Conservation (phyloP, 495 filamentous ascomycete genomes). For the Xylaria telfairii region DNA sequence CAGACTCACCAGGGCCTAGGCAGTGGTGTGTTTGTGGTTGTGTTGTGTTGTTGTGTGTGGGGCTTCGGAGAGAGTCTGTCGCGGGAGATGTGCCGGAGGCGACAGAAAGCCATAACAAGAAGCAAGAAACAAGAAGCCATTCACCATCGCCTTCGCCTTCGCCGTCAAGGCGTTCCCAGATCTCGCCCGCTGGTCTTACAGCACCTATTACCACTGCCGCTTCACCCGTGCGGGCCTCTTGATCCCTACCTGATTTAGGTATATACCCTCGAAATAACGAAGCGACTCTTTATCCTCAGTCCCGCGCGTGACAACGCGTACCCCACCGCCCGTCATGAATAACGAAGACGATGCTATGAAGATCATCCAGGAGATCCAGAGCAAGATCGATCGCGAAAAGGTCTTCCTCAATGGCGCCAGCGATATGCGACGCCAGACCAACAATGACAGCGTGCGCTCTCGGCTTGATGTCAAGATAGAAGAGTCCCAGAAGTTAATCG, state of each 20-base stretch:
- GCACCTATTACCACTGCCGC: conserved; percentile 2
- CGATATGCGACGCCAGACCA: conserved; percentile 91
- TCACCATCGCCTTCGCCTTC: not conserved
- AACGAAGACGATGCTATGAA: conserved; percentile 80
- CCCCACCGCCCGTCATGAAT: conserved; percentile 51
- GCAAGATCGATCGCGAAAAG: conserved; percentile 98
- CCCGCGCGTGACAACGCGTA: conserved; percentile 50
- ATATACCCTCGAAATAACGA: conserved; percentile 10
- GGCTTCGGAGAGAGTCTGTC: conserved; percentile 17
- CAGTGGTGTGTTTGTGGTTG: conserved; percentile 13
- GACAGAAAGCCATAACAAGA: conserved; percentile 21
- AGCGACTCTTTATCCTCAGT: conserved; percentile 17
- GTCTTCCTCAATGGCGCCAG: conserved; percentile 92
- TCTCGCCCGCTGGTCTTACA: conserved; percentile 3
- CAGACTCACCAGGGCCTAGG: not conserved
- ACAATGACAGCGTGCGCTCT: conserved; percentile 87
- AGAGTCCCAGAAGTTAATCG: conserved; percentile 88
- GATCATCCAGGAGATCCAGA: conserved; percentile 62
- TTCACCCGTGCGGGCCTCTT: conserved; percentile 9
- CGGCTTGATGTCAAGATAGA: conserved; percentile 90
- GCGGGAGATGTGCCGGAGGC: conserved; percentile 26
- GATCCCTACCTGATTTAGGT: conserved; percentile 14
- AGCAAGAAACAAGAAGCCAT: conserved; percentile 11
- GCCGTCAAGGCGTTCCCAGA: not conserved
- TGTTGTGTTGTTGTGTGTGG: conserved; percentile 15